Conservation (phyloP, 2,329 filamentous ascomycete species). For the Whalleya microplaca region DNA sequence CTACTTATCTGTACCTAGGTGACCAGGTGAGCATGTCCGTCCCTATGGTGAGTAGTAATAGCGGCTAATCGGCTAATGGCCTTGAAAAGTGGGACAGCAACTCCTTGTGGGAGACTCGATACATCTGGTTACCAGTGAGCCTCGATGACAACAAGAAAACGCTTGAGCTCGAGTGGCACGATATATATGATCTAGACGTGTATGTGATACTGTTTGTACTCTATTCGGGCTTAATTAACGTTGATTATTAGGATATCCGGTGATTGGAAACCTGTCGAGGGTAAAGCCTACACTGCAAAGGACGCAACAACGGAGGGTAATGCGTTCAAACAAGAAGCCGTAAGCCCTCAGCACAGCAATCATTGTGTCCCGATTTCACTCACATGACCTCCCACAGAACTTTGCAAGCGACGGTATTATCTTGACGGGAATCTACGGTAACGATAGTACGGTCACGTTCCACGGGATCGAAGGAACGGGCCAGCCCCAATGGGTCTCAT, state of each 20-base stretch:
- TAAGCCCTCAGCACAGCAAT: conserved; percentile 9
- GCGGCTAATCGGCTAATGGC: neutral
- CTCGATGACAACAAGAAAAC: conserved; percentile 57
- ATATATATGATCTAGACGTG: conserved; percentile 60
- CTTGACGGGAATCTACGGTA: conserved; percentile 56
- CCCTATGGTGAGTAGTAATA: neutral
- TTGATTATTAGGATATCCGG: conserved; percentile 45
- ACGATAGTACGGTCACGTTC: conserved; percentile 58
- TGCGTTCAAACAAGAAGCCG: conserved; percentile 59
- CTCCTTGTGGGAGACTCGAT: conserved; percentile 59
- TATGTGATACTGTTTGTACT: conserved; percentile 26
- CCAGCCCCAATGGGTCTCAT: conserved; percentile 59
- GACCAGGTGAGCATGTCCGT: conserved; percentile 41
- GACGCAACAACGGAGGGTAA: conserved; percentile 49
- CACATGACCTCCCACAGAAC: conserved; percentile 33
- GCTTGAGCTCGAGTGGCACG: conserved; percentile 55
- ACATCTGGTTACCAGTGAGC: conserved; percentile 59
- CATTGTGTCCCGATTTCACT: neutral
- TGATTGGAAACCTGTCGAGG: conserved; percentile 49
- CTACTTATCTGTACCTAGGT: conserved; percentile 55
- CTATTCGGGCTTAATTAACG: neutral
- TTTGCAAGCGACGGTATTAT: conserved; percentile 53
- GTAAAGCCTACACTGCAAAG: conserved; percentile 50
- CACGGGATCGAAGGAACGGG: conserved; percentile 51
- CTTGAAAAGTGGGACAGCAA: conserved; percentile 54